phyloP scores from a whole-genome alignment of 495 filamentous ascomycete genomes.

The Rostrohypoxylon terebratum region DNA sequence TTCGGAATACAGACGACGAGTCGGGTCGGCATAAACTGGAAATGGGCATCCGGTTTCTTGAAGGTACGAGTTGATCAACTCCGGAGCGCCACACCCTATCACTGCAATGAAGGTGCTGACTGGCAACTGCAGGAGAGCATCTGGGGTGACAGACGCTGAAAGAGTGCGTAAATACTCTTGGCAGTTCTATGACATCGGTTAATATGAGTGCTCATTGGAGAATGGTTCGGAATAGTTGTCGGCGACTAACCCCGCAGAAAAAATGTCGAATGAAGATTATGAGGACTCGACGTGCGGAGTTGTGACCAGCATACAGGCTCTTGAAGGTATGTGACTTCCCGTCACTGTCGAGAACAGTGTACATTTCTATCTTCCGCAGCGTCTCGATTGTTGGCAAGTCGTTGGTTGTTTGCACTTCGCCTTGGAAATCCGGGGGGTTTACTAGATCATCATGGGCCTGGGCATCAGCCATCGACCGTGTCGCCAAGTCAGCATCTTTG shows the following conservation, averaged over 20 bases:
- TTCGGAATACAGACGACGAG: conserved; percentile 72
- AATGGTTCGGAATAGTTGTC: conserved; percentile 6
- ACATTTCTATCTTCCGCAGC: conserved; percentile 63
- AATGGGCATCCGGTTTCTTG: conserved; percentile 73
- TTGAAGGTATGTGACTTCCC: conserved; percentile 74
- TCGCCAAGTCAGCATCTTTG: conserved; percentile 8
- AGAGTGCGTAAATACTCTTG: conserved; percentile 79
- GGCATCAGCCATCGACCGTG: conserved; percentile 6
- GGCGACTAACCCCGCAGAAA: conserved; percentile 80
- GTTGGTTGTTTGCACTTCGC: conserved; percentile 62
- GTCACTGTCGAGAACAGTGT: conserved; percentile 72
- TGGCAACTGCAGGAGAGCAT: conserved; percentile 65
- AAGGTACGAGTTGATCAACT: conserved; percentile 76
- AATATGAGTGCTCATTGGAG: conserved; percentile 17
- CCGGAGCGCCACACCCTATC: conserved; percentile 82
- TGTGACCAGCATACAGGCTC: conserved; percentile 71
- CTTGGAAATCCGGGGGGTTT: conserved; percentile 58
- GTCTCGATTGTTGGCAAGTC: conserved; percentile 63
- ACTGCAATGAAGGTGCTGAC: conserved; percentile 74
- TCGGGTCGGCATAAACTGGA: conserved; percentile 86
- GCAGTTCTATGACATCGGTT: conserved; percentile 65
- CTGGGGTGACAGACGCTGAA: conserved; percentile 67
- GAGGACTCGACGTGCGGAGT: conserved; percentile 68
- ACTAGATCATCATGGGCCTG: conserved; percentile 23
- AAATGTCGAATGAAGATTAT: conserved; percentile 90